phyloP scores from a whole-genome alignment of 2,329 filamentous ascomycete species.

The Teratosphaeriaceae sp. region DNA sequence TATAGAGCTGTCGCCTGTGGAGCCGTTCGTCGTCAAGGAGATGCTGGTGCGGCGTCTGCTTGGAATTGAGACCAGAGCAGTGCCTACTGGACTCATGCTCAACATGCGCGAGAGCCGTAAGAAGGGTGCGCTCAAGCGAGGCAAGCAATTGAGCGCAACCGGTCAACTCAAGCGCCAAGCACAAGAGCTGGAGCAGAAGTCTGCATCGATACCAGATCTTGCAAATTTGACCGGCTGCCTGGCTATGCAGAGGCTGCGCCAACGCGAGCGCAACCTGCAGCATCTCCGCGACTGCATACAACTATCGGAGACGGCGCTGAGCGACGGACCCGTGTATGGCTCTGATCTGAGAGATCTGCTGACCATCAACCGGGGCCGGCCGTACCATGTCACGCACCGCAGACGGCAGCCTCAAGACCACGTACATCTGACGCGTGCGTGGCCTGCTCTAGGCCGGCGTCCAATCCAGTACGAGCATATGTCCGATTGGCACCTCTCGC shows the following conservation, averaged over 20 bases:
- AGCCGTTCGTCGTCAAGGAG: slow-evolving; percentile 68
- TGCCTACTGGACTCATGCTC: slow-evolving; percentile 15
- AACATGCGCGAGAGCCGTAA: slow-evolving; percentile 14
- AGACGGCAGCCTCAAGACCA: background rate
- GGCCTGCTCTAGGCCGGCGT: slow-evolving; percentile 15
- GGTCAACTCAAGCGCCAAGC: slow-evolving; percentile 15
- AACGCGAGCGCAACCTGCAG: slow-evolving; percentile 18
- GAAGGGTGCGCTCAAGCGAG: slow-evolving; percentile 13
- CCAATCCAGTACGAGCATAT: slow-evolving; percentile 21
- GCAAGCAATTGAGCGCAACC: slow-evolving; percentile 17
- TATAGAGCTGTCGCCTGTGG: slow-evolving; percentile 65
- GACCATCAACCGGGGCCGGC: slow-evolving; percentile 14
- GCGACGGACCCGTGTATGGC: slow-evolving; percentile 22
- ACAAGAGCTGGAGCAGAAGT: slow-evolving; percentile 12
- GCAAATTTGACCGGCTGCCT: slow-evolving; percentile 19
- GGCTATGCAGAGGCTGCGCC: slow-evolving; percentile 19
- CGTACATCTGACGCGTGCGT: slow-evolving; percentile 12
- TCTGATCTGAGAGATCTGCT: slow-evolving; percentile 24
- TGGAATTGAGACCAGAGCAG: slow-evolving; percentile 10
- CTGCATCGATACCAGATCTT: slow-evolving; percentile 15
- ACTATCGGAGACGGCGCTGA: slow-evolving; percentile 16
- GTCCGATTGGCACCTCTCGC: slow-evolving; percentile 19
- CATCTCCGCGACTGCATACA: slow-evolving; percentile 24
- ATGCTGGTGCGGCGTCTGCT: slow-evolving; percentile 56
- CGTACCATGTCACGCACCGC: slow-evolving; percentile 11